These are phyloP conservation scores for Triadica sebifera DNA, from an alignment of 345 rosid genomes.

Conservation along the genomic window DNA sequence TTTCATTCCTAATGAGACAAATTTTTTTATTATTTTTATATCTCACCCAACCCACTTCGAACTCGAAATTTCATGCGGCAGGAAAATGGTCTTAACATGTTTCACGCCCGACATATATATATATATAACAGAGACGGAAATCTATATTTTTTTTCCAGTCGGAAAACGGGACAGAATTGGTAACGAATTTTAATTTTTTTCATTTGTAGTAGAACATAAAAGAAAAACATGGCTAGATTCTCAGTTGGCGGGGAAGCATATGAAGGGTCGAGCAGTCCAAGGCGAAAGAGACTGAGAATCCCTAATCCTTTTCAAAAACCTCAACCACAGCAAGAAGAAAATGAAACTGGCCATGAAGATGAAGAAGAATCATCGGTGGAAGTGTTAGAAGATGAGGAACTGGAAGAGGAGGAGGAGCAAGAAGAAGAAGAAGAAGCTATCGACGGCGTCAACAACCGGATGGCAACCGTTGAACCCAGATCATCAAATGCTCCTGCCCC, in stretches of 20 bases:
- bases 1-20: too few relatives aligned
- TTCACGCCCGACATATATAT: too few relatives aligned
- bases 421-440: too few relatives aligned
- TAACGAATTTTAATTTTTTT: too few relatives aligned
- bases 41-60: too few relatives aligned
- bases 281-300: slow-evolving; percentile 25
- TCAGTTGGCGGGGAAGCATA: slow-evolving; percentile 31
- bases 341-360: neutral
- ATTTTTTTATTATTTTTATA: too few relatives aligned
- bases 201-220: too few relatives aligned
- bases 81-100: too few relatives aligned
- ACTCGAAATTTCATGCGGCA: too few relatives aligned
- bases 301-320: neutral
- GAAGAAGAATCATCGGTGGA: neutral
- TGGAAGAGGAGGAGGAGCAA: neutral
- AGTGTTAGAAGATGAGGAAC: neutral
- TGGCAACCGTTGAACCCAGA: neutral
- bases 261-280: slow-evolving; percentile 33
- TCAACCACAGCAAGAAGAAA: neutral
- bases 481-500: neutral
- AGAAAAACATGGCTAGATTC: slow-evolving; percentile 26
- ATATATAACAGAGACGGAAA: too few relatives aligned
- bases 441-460: neutral
- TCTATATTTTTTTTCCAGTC: too few relatives aligned
- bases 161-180: too few relatives aligned